These are phyloP conservation scores for Graphilbum fragrans DNA, from an alignment of 2,329 filamentous ascomycete genomes.

Conservation along the genomic window DNA sequence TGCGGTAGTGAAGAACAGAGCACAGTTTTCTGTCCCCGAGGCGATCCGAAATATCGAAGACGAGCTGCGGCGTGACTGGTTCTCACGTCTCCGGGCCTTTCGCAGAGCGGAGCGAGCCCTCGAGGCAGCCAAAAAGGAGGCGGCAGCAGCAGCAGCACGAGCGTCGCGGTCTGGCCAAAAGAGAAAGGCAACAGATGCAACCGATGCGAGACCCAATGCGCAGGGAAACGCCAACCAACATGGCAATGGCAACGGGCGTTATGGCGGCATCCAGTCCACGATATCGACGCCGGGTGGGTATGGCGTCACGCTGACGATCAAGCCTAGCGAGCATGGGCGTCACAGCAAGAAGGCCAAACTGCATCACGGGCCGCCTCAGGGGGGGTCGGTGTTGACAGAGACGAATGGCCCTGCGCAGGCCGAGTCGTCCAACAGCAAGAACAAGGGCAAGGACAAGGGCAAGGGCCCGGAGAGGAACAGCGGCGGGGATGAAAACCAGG, in stretches of 20 bases:
- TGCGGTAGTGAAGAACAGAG: slow-evolving; percentile 29
- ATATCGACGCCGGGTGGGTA: background rate
- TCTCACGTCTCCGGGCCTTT: background rate
- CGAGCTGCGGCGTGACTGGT: slow-evolving; percentile 45
- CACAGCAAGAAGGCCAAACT: too few relatives aligned
- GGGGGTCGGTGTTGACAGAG: too few relatives aligned
- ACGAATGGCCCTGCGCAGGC: too few relatives aligned
- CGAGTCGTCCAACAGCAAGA: too few relatives aligned
- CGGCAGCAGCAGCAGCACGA: too few relatives aligned
- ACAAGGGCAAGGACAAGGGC: too few relatives aligned
- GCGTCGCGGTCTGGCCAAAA: background rate
- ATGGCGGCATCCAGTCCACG: background rate
- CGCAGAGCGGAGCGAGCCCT: too few relatives aligned
- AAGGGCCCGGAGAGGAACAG: too few relatives aligned
- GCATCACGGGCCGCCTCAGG: too few relatives aligned
- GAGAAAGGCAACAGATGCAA: background rate
- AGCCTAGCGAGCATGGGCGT: background rate
- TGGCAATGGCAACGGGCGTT: background rate
- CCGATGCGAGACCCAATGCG: background rate
- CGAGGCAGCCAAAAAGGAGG: too few relatives aligned
- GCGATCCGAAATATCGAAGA: slow-evolving; percentile 35
- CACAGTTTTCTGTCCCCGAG: slow-evolving; percentile 33
- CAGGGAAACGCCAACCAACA: too few relatives aligned
- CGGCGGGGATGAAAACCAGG: too few relatives aligned
- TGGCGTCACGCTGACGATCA: background rate